Evolutionary conservation across 2,329 filamentous ascomycete species (phyloP).

Genomic region (Simplicillium aogashimaense): DNA sequence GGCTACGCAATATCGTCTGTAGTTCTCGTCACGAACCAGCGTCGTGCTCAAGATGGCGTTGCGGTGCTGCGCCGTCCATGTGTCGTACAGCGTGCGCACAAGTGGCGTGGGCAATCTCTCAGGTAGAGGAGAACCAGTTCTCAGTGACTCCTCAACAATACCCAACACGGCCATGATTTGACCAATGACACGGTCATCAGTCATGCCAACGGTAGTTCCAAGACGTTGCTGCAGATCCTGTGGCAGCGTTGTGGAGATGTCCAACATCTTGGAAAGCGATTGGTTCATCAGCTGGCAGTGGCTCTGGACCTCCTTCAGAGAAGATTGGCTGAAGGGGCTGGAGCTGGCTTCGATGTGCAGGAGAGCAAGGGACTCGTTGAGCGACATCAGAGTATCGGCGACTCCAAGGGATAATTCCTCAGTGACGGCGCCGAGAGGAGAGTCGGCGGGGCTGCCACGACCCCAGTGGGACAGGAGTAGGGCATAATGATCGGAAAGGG

Average conservation of each 20-base stretch:
- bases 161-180: slow-evolving; percentile 39
- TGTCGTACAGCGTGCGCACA: slow-evolving; percentile 22
- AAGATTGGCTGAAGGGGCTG: slow-evolving; percentile 18
- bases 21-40: slow-evolving; percentile 28
- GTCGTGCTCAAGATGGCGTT: slow-evolving; percentile 19
- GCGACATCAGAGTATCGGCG: slow-evolving; percentile 14
- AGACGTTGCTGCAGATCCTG: slow-evolving; percentile 28
- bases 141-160: slow-evolving; percentile 34
- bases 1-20: slow-evolving; percentile 35
- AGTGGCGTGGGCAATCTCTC: slow-evolving; percentile 37
- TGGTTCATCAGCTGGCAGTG: slow-evolving; percentile 23
- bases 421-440: slow-evolving; percentile 18
- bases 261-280: slow-evolving; percentile 18
- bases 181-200: slow-evolving; percentile 32
- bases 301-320: slow-evolving; percentile 17
- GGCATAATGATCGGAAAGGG: slow-evolving; percentile 37
- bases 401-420: slow-evolving; percentile 19
- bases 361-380: slow-evolving; percentile 15
- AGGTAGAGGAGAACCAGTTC: slow-evolving; percentile 35
- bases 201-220: slow-evolving; percentile 23
- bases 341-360: slow-evolving; percentile 20
- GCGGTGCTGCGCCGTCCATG: slow-evolving; percentile 10
- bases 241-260: slow-evolving; percentile 25
- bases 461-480: slow-evolving; percentile 35
- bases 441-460: slow-evolving; percentile 13